Conservation (phyloP, 2,329 filamentous ascomycete species). For the Talaromyces sp. region DNA sequence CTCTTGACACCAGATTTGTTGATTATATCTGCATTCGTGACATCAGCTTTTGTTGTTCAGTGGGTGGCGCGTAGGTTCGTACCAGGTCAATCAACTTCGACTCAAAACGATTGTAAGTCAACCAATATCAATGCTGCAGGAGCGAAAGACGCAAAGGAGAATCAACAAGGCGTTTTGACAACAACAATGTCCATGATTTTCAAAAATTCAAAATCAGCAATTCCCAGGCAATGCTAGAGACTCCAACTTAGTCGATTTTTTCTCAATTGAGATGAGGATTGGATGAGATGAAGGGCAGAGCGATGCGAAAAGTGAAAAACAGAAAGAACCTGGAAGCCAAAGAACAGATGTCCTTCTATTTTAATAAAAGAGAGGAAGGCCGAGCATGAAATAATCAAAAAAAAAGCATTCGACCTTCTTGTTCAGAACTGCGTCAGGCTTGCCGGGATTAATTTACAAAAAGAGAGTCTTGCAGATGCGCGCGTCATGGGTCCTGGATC, state of each 20-base stretch:
- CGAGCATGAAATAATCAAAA: constrained; percentile 18
- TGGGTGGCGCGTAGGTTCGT: not conserved
- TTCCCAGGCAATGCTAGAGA: not conserved
- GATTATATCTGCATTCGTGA: not conserved
- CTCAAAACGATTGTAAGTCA: not conserved
- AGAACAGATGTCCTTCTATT: constrained; percentile 10
- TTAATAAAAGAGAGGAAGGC: constrained; percentile 17
- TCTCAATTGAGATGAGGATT: constrained; percentile 14
- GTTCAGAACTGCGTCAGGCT: constrained; percentile 17
- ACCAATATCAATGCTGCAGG: not conserved
- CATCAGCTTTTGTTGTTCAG: not conserved
- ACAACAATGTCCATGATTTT: not conserved
- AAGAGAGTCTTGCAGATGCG: constrained; percentile 42
- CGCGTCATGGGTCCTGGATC: constrained; percentile 42
- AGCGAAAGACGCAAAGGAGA: not conserved
- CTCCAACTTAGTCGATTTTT: not conserved
- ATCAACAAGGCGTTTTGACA: not conserved
- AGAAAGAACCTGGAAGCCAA: constrained; percentile 3
- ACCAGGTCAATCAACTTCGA: not conserved
- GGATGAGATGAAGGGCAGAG: constrained; percentile 10
- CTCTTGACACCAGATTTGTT: not conserved
- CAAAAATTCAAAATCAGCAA: not conserved
- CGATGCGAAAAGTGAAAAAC: not conserved
- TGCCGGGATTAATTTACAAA: constrained; percentile 34
- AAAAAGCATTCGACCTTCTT: constrained; percentile 14